These are phyloP conservation scores for Arthrobotrys iridis DNA, from an alignment of 2,329 filamentous ascomycete species.

Conservation along the genomic window DNA sequence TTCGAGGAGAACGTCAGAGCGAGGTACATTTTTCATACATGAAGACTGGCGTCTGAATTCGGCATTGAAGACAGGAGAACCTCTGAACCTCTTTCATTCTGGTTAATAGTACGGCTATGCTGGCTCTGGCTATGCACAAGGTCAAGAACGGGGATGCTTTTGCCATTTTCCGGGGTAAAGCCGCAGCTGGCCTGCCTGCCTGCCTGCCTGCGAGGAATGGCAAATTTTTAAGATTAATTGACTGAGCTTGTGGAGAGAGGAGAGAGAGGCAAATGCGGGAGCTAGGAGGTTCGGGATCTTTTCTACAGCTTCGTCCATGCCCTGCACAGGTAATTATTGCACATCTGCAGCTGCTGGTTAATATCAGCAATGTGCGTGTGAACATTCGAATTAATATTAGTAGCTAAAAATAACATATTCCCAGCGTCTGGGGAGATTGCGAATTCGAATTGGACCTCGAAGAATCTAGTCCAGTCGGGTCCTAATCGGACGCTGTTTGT, in stretches of 20 bases:
- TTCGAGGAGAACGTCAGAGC: not conserved
- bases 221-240: slow-evolving; percentile 22
- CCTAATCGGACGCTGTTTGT: not conserved
- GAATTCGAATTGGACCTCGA: not conserved
- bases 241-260: slow-evolving; percentile 16
- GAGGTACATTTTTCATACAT: no score
- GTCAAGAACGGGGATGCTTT: slow-evolving; percentile 23
- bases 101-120: slow-evolving; percentile 33
- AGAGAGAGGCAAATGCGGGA: not conserved
- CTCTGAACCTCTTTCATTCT: slow-evolving; percentile 36
- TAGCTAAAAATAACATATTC: slow-evolving; percentile 39
- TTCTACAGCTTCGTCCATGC: not conserved
- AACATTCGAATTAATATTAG: slow-evolving; percentile 6
- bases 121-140: slow-evolving; percentile 30
- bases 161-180: slow-evolving; percentile 52
- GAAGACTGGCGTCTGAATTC: slow-evolving; percentile 11
- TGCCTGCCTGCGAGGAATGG: not conserved
- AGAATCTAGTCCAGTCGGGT: slow-evolving; percentile 5
- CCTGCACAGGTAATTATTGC: not conserved
- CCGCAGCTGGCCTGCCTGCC: slow-evolving; percentile 17
- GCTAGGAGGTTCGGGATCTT: slow-evolving; percentile 18
- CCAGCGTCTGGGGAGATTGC: slow-evolving; percentile 23
- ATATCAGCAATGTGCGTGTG: not conserved
- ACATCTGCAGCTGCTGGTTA: not conserved
- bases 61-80: slow-evolving; percentile 27